Evolutionary conservation across 78 protist genomes (phyloP).

Genomic region (Speleostelium caveatum): DNA sequence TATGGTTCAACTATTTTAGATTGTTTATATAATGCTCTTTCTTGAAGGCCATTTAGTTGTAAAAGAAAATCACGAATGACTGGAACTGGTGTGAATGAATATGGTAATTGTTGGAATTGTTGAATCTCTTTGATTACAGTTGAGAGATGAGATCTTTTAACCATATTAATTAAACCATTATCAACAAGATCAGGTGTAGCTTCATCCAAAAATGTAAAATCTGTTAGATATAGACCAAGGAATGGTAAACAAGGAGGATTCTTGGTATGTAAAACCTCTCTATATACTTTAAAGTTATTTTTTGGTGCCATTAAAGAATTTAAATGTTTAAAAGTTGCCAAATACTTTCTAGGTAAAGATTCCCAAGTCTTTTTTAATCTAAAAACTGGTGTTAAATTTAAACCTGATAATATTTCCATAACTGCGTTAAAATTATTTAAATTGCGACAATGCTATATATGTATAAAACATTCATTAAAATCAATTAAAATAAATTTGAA

Average conservation of each 20-base stretch:
- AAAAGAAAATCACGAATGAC: conserved; percentile 37
- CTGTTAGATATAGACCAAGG: conserved; percentile 78
- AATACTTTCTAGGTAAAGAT: conserved; percentile 37
- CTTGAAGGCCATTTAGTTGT: conserved; percentile 43
- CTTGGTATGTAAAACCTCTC: conserved; percentile 65
- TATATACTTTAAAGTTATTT: conserved; percentile 49
- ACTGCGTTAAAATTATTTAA: conserved; percentile 69
- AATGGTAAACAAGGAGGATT: conserved; percentile 65
- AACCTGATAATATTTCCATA: conserved; percentile 71
- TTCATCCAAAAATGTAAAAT: conserved; percentile 82
- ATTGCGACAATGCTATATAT: conserved; percentile 51
- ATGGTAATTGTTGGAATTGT: conserved; percentile 70
- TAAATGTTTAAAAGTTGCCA: conserved; percentile 45
- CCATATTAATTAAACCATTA: conserved; percentile 66
- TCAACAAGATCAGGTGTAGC: conserved; percentile 66
- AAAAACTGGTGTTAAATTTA: conserved; percentile 57
- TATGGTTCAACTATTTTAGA: conserved; percentile 62
- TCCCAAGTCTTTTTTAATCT: conserved; percentile 79
- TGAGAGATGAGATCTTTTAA: conserved; percentile 43
- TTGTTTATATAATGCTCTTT: conserved; percentile 59
- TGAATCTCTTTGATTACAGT: conserved; percentile 68
- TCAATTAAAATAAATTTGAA: not conserved
- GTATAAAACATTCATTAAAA: too few relatives aligned
- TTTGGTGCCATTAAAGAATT: conserved; percentile 61
- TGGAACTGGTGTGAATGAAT: conserved; percentile 39